Conservation (phyloP, 208 protist species). For the Herpetomonas samuelpessoai region DNA sequence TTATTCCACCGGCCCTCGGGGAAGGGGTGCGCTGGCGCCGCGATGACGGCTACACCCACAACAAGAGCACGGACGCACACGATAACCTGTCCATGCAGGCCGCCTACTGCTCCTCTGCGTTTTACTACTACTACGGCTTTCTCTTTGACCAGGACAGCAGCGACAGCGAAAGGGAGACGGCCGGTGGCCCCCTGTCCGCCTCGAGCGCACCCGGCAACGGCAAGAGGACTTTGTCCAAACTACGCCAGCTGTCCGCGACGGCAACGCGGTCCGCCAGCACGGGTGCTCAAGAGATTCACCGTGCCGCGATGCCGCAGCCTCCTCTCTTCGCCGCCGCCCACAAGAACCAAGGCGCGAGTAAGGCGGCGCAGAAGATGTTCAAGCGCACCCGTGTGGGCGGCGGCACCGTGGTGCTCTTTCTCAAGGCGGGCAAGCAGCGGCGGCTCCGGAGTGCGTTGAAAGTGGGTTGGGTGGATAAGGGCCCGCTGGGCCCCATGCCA, state of each 20-base stretch:
- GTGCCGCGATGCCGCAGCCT: slow-evolving; percentile 4
- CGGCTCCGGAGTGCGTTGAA: neutral
- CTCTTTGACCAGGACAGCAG: slow-evolving; percentile 1
- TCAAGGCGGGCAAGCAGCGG: neutral
- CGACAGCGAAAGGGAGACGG: neutral
- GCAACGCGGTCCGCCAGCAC: no score
- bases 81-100: slow-evolving; percentile 1
- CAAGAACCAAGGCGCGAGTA: slow-evolving; percentile 27
- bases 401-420: slow-evolving; percentile 30
- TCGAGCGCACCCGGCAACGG: no score
- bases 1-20: slow-evolving; percentile 44
- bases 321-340: slow-evolving; percentile 31
- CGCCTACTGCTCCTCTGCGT: neutral
- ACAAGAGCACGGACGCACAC: neutral
- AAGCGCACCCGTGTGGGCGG: slow-evolving; percentile 16
- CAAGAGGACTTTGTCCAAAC: neutral
- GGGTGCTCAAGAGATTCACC: neutral
- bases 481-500: neutral
- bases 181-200: no score
- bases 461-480: neutral
- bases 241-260: neutral
- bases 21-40: slow-evolving; percentile 57
- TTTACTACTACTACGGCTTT: slow-evolving; percentile 1
- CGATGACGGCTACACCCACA: neutral
- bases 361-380: slow-evolving; percentile 54